These are phyloP conservation scores for Hyphopichia fennica DNA, from an alignment of 1,139 yeast species.

Conservation along the genomic window DNA sequence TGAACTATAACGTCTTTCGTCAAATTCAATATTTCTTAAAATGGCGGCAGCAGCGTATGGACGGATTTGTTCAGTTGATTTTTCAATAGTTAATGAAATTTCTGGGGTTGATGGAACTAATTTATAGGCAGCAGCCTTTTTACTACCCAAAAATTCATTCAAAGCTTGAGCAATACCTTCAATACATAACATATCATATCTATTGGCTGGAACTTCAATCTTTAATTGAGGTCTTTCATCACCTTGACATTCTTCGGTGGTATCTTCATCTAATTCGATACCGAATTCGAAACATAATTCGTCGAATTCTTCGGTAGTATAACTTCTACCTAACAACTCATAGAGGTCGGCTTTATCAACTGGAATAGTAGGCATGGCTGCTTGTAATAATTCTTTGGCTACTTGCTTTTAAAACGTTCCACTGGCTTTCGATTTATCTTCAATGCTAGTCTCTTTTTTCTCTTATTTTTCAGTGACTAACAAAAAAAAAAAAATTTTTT, in stretches of 20 bases:
- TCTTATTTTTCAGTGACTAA: no score
- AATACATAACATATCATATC: conserved; percentile 96
- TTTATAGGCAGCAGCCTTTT: conserved; percentile 63
- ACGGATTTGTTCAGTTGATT: conserved; percentile 71
- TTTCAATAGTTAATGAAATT: conserved; percentile 68
- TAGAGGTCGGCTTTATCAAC: conserved; percentile 93
- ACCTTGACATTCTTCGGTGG: conserved; percentile 73
- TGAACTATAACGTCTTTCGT: conserved; percentile 84
- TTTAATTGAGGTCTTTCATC: conserved; percentile 94
- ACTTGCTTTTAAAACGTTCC: background rate
- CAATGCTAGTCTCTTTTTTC: background rate
- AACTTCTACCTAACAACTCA: conserved; percentile 73
- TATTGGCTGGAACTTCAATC: conserved; percentile 96
- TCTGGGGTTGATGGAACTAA: conserved; percentile 62
- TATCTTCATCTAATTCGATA: conserved; percentile 95
- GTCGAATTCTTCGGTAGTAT: conserved; percentile 91
- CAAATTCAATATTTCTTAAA: conserved; percentile 77
- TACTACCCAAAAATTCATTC: conserved; percentile 81
- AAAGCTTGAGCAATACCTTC: conserved; percentile 97
- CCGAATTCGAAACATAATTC: conserved; percentile 98
- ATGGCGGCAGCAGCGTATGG: conserved; percentile 96
- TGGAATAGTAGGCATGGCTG: conserved; percentile 87
- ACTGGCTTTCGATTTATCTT: background rate
- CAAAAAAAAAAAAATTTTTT: background rate
- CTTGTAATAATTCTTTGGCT: background rate